Evolutionary conservation across 108 stramenopile genomes (phyloP), one percentile per base, ranked within the genome.

Genomic region (Cyclotella kingstonii): DNA sequence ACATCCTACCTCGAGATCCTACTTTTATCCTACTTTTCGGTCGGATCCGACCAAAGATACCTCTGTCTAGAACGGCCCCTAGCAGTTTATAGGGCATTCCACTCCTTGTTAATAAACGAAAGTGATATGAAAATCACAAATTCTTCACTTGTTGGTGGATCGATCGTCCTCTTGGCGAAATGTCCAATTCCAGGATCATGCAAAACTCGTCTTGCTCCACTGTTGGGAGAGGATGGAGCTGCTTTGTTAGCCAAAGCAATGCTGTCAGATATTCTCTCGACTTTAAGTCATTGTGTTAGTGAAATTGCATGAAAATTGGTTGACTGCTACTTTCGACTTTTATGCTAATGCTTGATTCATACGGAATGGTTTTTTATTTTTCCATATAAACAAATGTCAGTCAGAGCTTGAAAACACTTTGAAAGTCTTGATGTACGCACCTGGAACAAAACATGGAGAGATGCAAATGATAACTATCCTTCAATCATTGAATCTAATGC

Each of bases 91-190:
- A n/a, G n/a, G n/a, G n/a, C n/a, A n/a, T n/a, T n/a, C n/a, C n/a
- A n/a, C n/a, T n/a, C n/a, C n/a, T n/a, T n/a, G n/a, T n/a, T n/a
- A n/a, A n/a, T n/a, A n/a, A n/a, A n/a, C n/a, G n/a, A n/a, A n/a
- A n/a, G n/a, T n/a, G 36, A 9, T 36, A 11, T 36, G 7, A 9
- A 11, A 9, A 11, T 36, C 36, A 7, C 11, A 11, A 11, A 36
- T 7, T 9, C 36, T 36, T 36, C 7, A 7, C 18, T 26, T 38
- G 55, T 56, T 26, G 72, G 68, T 17, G 78, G 83, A 12, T 68
- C 84, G 11, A 80, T 92, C 41, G 81, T 81, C 10, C 82, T 93
- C 15, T 73, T 93, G 26, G 87, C 91, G 19, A 93, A 93, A 77
- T 85, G 87, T 46, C 91, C 91, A 2, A 79, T 78, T 18, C 76